Percentiles rank a stretch among this genome's conserved stretches.
phyloP scores from a whole-genome alignment of 306 rosid species.

The Alnus rubra region DNA sequence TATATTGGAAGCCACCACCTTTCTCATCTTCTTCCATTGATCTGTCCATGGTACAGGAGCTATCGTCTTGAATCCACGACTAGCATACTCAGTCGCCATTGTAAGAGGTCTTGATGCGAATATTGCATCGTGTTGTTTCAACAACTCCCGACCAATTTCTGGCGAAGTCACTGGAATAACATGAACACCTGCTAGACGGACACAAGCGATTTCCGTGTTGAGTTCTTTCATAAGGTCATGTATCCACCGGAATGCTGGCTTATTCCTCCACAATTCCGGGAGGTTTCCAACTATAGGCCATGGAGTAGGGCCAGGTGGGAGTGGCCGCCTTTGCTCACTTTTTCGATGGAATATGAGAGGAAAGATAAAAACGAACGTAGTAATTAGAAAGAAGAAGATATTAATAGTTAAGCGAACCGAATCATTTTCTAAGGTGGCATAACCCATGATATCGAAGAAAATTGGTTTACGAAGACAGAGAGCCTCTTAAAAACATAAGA shows the following conservation, averaged over 20 bases:
- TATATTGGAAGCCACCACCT: conserved; percentile 9
- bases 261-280: conserved; percentile 40
- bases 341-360: background rate
- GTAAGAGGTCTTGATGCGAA: conserved; percentile 44
- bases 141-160: conserved; percentile 33
- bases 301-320: conserved; percentile 45
- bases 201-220: conserved; percentile 46
- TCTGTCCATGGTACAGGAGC: conserved; percentile 24
- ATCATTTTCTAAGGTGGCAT: background rate
- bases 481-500: too few species aligned
- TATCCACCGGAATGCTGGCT: conserved; percentile 34
- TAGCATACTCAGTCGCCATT: conserved; percentile 12
- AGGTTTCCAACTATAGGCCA: conserved; percentile 47
- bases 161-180: conserved; percentile 41
- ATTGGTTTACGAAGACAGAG: too few species aligned
- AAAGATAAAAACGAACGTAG: background rate
- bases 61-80: conserved; percentile 11
- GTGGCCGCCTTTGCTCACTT: background rate
- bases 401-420: background rate
- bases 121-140: conserved; percentile 40
- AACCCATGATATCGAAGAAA: too few species aligned
- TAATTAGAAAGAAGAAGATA: background rate
- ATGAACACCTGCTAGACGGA: conserved; percentile 43
- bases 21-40: conserved; percentile 44
- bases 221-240: conserved; percentile 33